Evolutionary conservation across 257 asterid species (phyloP).

Genomic region (Craterostigma plantagineum): DNA sequence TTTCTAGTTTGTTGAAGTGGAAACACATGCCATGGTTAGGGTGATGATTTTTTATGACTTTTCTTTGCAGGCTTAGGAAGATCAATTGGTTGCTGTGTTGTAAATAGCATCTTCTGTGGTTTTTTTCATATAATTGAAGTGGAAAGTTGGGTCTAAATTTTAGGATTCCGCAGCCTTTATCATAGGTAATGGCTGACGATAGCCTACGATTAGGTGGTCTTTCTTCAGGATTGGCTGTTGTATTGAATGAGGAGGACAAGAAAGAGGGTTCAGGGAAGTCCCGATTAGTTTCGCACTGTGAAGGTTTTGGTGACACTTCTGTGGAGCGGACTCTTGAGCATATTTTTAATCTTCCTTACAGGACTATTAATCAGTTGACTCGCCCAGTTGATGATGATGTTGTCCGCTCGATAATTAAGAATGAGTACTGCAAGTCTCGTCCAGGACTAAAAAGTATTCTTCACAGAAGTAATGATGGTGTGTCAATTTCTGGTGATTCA

Average conservation of each 20-base stretch:
- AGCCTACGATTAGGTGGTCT: slow-evolving; percentile 57
- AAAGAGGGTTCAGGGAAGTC: slow-evolving; percentile 50
- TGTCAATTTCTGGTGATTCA: slow-evolving; percentile 27
- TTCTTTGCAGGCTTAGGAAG: slow-evolving; percentile 14
- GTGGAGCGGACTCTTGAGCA: slow-evolving; percentile 84
- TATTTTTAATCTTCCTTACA: slow-evolving; percentile 68
- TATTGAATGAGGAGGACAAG: slow-evolving; percentile 42
- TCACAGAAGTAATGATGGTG: slow-evolving; percentile 32
- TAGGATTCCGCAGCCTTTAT: slow-evolving; percentile 7
- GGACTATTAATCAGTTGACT: slow-evolving; percentile 36
- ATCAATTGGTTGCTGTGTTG: slow-evolving; percentile 11
- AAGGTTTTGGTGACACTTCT: slow-evolving; percentile 78
- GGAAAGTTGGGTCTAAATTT: slow-evolving; percentile 9
- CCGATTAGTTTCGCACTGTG: slow-evolving; percentile 63
- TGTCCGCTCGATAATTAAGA: slow-evolving; percentile 45
- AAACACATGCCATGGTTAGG: too few species aligned
- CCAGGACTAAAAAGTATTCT: slow-evolving; percentile 17
- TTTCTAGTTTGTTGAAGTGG: too few species aligned
- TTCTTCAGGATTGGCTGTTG: slow-evolving; percentile 81
- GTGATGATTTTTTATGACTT: too few species aligned
- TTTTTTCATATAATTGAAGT: slow-evolving; percentile 10
- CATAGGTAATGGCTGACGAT: slow-evolving; percentile 68
- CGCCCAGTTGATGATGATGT: slow-evolving; percentile 27
- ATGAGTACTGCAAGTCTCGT: slow-evolving; percentile 33
- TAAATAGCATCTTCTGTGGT: slow-evolving; percentile 5